These are phyloP conservation scores for Zizania palustris DNA, from an alignment of 202 grass and related monocot species.

Conservation along the genomic window DNA sequence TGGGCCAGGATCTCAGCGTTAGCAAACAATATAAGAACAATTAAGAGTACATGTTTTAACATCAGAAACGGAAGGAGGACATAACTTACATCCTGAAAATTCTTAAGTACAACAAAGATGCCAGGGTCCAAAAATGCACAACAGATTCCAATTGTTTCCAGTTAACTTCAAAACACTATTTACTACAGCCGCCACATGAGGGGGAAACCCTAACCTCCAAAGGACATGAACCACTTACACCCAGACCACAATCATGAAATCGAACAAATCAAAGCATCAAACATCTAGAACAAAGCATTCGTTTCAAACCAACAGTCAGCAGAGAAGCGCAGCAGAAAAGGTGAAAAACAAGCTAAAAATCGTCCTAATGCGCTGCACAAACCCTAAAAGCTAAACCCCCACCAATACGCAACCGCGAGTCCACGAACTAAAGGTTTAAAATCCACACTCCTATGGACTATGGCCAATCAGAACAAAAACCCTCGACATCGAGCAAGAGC, in stretches of 20 bases:
- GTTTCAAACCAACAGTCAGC: not conserved
- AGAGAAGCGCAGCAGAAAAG: not conserved
- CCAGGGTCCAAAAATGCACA: not conserved
- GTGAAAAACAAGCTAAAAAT: not conserved
- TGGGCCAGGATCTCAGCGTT: not conserved
- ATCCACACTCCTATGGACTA: not conserved
- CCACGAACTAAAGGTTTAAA: not conserved
- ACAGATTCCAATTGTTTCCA: not conserved
- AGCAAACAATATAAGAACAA: constrained; percentile 11
- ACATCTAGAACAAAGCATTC: constrained; percentile 14
- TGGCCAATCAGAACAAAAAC: constrained; percentile 9
- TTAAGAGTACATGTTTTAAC: not conserved
- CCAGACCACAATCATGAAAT: constrained; percentile 10
- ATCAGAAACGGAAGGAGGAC: constrained; percentile 3
- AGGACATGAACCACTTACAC: not conserved
- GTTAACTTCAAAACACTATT: not conserved
- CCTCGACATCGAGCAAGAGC: constrained; percentile 11
- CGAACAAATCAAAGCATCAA: constrained; percentile 2
- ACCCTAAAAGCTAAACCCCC: constrained; percentile 53
- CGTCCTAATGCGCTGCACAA: constrained; percentile 19
- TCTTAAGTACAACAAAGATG: constrained; percentile 19
- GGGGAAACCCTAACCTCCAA: not conserved
- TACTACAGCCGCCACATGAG: not conserved
- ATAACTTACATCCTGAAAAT: constrained; percentile 21
- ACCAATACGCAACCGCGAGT: constrained; percentile 7